Base-by-base conservation (phyloP, 164 flowering plant genomes). In the Tetrastigma voinierianum region DNA sequence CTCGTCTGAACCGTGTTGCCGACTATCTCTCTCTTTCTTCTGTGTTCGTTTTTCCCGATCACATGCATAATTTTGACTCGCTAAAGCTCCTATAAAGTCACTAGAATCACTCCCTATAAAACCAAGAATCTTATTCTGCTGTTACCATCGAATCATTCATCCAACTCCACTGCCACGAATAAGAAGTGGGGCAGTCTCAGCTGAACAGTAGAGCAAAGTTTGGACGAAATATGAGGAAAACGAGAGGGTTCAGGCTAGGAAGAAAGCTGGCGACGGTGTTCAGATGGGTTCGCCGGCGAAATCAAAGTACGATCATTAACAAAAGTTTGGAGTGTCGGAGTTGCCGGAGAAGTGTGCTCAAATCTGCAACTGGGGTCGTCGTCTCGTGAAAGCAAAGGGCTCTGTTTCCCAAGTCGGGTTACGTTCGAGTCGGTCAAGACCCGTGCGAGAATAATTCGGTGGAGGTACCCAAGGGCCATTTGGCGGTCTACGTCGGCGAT, bases 401-500 rank as follows among this genome's bases (percentile, higher is more conserved):
- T 74, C 51, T 64, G 77, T 46, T 51, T 14, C 21, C 57, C 7
- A 64, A 53, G 10, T 10, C 57, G 46, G 72, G 74, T 43, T 76
- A 67, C 62, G 51, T 66, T 15, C 76, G 59, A 17, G 46, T 78
- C 65, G 84, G 70, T 46, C 62, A 70, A 0, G 77, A 55, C 46
- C 60, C 67, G 57, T 62, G 14, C 10, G 73, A 56, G 51, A 44
- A 62, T 1, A 52, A 65, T 32, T 47, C 32, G n/a, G 54, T 3
- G 18, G 56, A 13, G 16, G 73, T 74, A 0, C 89, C 87, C 3
- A 87, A 82, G 63, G 91, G 91, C 10, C 80, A 87, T 51, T 51
- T 86, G 76, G 90, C 85, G 1, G 87, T 87, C 25, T 81, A 85
- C 74, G 87, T 86, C 9, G 88, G 84, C 7, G 74, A 81, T 20